Base-by-base conservation (phyloP, 495 filamentous ascomycete species). In the Parachaetomium inaequale region DNA sequence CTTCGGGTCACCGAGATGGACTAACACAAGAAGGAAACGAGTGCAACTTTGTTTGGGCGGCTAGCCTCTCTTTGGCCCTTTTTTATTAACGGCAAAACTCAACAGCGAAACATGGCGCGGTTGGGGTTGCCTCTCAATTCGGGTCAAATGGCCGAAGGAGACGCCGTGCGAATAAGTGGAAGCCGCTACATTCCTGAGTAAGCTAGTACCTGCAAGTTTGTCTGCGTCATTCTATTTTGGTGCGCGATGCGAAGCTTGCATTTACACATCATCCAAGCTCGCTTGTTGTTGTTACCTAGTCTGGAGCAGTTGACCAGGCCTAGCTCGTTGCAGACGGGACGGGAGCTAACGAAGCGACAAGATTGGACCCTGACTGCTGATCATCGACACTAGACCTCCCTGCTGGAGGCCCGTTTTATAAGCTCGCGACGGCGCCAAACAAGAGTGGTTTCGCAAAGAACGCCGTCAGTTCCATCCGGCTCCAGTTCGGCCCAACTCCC, bases 371-470 rank as follows among this genome's bases (percentile, higher is more conserved):
- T 29, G 40, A 58, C 26, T 14, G 55, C 55, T 8, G 55, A 58
- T 58, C 42, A 23, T 25, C 43, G 28, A 45, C 40, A 38, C 31
- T 38, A 42, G 21, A 7, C 12, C 8, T 46, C 21, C 26, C 25
- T 34, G 55, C 10, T 34, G 55, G 54, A 57, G 36, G 54, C n/a
- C 42, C 28, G 32, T 21, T 36, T 54, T 32, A 40, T 28, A 57
- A 57, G 55, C 43, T 58, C 11, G n/a, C 55, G 55, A 58, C 40
- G 55, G 62, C 62, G 64, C 64, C 59, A 55, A 70, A 62, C 59
- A 58, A 66, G 47, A 21, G 55, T 54, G 42, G 52, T 58, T 51
- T 52, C 61, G 49, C 55, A 62, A 61, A 61, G 26, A 29, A 58
- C 61, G 59, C 56, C 62, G 54, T 52, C 52, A 55, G 40, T 46